phyloP scores from a whole-genome alignment of 2,329 filamentous ascomycete species.

The Fusarium sp. region DNA sequence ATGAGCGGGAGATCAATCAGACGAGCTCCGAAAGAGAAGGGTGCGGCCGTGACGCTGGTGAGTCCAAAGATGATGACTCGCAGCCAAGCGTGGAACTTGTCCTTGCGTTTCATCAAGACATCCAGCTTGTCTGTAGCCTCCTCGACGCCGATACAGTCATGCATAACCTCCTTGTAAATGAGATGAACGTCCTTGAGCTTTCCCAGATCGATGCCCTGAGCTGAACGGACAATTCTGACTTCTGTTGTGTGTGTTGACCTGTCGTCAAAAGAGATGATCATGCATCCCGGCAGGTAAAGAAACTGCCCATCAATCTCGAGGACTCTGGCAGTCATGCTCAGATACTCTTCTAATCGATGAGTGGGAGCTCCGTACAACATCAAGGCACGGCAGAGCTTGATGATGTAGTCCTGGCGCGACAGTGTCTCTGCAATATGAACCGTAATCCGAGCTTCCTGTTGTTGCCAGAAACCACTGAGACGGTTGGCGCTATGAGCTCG shows the following conservation, averaged over 20 bases:
- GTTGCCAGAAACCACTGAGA: constrained; percentile 54
- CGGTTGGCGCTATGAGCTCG: constrained; percentile 52
- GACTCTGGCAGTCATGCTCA: constrained; percentile 85
- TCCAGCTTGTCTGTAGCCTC: constrained; percentile 67
- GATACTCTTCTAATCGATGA: constrained; percentile 89
- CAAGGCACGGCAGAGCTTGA: constrained; percentile 84
- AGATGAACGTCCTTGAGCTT: constrained; percentile 71
- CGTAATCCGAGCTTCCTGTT: constrained; percentile 60
- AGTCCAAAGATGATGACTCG: constrained; percentile 77
- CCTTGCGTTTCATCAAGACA: constrained; percentile 64
- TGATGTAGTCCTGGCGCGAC: constrained; percentile 82
- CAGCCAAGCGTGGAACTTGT: constrained; percentile 65
- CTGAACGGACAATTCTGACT: constrained; percentile 71
- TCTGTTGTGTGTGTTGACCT: constrained; percentile 73
- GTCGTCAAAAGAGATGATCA: constrained; percentile 92
- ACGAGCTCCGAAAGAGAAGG: constrained; percentile 80
- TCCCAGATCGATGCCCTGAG: constrained; percentile 70
- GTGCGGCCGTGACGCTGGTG: constrained; percentile 77
- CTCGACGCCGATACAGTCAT: constrained; percentile 69
- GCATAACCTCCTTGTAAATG: constrained; percentile 74
- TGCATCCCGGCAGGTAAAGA: constrained; percentile 88
- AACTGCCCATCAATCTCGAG: constrained; percentile 90
- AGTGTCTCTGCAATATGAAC: constrained; percentile 74
- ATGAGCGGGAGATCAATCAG: constrained; percentile 79
- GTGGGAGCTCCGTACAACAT: constrained; percentile 93